Percentiles rank a stretch among this genome's conserved stretches.
These are phyloP conservation scores for Exophiala lecanii-corni DNA, from an alignment of 2,329 filamentous ascomycete species.

Conservation along the genomic window DNA sequence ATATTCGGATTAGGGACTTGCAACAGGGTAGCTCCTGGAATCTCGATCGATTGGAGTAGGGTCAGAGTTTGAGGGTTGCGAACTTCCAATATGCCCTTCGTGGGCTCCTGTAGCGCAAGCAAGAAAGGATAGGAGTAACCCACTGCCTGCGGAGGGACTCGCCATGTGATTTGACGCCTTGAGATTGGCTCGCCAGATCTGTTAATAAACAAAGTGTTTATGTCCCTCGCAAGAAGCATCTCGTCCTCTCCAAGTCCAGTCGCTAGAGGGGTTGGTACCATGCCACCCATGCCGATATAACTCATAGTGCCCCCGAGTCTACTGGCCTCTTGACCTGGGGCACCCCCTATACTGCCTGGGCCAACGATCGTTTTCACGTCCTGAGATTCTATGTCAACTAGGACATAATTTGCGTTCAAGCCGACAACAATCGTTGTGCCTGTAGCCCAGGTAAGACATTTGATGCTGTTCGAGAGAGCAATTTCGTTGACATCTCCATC, in stretches of 20 bases:
- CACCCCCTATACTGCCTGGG: conserved; percentile 65
- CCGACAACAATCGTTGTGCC: conserved; percentile 84
- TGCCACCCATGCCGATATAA: conserved; percentile 90
- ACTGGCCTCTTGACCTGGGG: conserved; percentile 59
- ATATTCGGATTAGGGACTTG: conserved; percentile 91
- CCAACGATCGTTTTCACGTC: conserved; percentile 74
- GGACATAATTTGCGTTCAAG: conserved; percentile 84
- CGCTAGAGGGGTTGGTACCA: conserved; percentile 84
- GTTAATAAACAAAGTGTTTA: conserved; percentile 90
- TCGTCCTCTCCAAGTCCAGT: conserved; percentile 77
- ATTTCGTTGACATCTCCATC: conserved; percentile 70
- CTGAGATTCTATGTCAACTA: conserved; percentile 76
- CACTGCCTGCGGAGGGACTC: conserved; percentile 77
- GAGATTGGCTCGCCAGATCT: conserved; percentile 75
- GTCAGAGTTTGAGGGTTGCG: conserved; percentile 88
- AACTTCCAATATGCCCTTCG: conserved; percentile 82
- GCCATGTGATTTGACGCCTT: conserved; percentile 89
- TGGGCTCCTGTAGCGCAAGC: conserved; percentile 73
- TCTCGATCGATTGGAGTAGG: conserved; percentile 76
- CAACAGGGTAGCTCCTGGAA: conserved; percentile 76
- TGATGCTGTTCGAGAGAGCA: conserved; percentile 73
- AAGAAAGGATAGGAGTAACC: conserved; percentile 98
- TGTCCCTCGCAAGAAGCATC: conserved; percentile 92
- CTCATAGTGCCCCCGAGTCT: conserved; percentile 90
- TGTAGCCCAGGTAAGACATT: conserved; percentile 85